Evolutionary conservation across 352 stramenopile species (phyloP).

Genomic region (Phytophthora brassicae): DNA sequence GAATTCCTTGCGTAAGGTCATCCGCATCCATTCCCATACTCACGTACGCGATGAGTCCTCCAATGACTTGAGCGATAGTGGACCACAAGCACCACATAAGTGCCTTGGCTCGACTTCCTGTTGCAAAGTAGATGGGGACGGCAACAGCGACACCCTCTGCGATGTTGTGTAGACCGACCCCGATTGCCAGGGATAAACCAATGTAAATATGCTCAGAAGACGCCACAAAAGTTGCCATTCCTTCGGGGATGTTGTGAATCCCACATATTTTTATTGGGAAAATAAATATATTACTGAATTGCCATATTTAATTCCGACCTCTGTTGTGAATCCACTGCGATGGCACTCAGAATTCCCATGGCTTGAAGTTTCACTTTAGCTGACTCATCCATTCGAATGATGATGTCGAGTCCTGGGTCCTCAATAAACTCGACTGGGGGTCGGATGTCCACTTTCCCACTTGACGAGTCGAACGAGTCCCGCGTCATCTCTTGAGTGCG

Average conservation of each 20-base stretch:
- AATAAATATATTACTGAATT: no score
- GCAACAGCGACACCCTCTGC: constrained; percentile 95
- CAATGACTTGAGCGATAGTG: constrained; percentile 88
- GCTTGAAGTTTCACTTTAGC: constrained; percentile 65
- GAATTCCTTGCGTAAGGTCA: constrained; percentile 69
- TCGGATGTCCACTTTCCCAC: constrained; percentile 16
- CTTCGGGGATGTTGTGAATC: constrained; percentile 97
- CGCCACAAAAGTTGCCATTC: constrained; percentile 94
- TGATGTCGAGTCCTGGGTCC: constrained; percentile 24
- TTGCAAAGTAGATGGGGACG: constrained; percentile 97
- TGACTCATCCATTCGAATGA: constrained; percentile 46
- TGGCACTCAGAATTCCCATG: constrained; percentile 91
- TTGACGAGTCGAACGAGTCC: constrained; percentile 26
- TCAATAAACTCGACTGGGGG: constrained; percentile 36
- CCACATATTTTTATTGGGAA: no score
- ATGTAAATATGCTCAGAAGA: constrained; percentile 85
- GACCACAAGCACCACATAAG: constrained; percentile 93
- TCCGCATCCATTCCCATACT: constrained; percentile 53
- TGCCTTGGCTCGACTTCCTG: constrained; percentile 87
- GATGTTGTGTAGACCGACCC: constrained; percentile 96
- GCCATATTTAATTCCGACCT: no score
- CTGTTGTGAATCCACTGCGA: no score
- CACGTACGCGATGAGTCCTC: constrained; percentile 80
- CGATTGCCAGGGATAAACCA: constrained; percentile 89
- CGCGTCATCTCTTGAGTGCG: constrained; percentile 28